Percentiles rank a stretch among this genome's conserved stretches.
These are phyloP conservation scores for Talaromyces nanjingensis DNA, from an alignment of 495 filamentous ascomycete genomes.

Conservation along the genomic window DNA sequence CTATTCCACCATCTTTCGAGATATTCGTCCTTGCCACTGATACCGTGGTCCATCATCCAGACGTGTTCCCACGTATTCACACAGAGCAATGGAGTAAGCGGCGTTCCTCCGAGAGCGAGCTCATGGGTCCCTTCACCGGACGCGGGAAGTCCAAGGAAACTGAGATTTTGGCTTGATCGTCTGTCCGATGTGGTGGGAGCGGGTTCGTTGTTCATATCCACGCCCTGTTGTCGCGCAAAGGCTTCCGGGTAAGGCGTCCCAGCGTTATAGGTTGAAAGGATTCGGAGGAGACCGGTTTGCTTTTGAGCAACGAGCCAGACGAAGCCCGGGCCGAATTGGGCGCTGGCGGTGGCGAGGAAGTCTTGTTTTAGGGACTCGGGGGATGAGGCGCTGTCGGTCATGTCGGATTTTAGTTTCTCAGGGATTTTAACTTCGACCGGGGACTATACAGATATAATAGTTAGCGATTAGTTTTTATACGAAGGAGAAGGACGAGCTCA, in stretches of 20 bases:
- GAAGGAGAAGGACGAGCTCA: slow-evolving; percentile 19
- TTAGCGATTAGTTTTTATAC: slow-evolving; percentile 2
- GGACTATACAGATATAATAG: slow-evolving; percentile 24
- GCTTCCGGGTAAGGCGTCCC: slow-evolving; percentile 81
- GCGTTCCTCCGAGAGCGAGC: slow-evolving; percentile 60
- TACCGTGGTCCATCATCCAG: slow-evolving; percentile 79
- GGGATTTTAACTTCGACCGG: slow-evolving; percentile 46
- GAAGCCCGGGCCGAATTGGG: slow-evolving; percentile 96
- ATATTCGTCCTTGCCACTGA: slow-evolving; percentile 70
- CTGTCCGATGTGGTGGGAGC: not conserved
- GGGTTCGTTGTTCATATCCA: slow-evolving; percentile 68
- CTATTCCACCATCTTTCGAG: slow-evolving; percentile 77
- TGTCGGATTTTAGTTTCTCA: slow-evolving; percentile 33
- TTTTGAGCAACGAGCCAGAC: slow-evolving; percentile 69
- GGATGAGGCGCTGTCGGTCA: slow-evolving; percentile 66
- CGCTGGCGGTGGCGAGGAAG: slow-evolving; percentile 71
- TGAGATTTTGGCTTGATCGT: slow-evolving; percentile 29
- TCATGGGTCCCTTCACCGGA: slow-evolving; percentile 29
- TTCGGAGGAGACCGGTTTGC: slow-evolving; percentile 50
- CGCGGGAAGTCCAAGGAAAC: slow-evolving; percentile 42
- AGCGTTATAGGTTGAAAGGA: slow-evolving; percentile 85
- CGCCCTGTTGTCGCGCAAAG: slow-evolving; percentile 69
- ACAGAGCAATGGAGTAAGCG: slow-evolving; percentile 71
- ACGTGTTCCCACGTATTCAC: slow-evolving; percentile 96
- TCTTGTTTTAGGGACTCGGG: slow-evolving; percentile 71